Evolutionary conservation across 345 rosid species (phyloP), one percentile per base, ranked within the genome.

Genomic region (Trapa bicornis): DNA sequence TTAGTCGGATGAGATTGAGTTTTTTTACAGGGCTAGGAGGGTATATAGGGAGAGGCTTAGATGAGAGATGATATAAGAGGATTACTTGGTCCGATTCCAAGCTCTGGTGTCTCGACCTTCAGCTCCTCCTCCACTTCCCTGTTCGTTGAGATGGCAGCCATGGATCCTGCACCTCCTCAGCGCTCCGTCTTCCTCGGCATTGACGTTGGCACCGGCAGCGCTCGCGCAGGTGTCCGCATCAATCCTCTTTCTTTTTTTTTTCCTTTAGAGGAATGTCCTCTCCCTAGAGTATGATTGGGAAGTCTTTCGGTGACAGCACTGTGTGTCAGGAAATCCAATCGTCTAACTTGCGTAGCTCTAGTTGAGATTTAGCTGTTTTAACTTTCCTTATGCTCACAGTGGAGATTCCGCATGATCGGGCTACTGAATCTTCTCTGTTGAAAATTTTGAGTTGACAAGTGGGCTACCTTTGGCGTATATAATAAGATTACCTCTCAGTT

Each of bases 141-240:
- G 47, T 67, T 42, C 67, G 52, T 83, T 69, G 78, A 83, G 72
- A 83, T 87, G 92, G 68, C 86, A 73, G 62, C 82, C 77, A 22
- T 41, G 22, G 66, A 47, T 68, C 1, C 80, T 37, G 63, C 82
- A 11, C 5, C 67, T 0, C 72, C 83, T 16, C 77, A 67, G 60
- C 84, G 89, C 65, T 68, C 86, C 63, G 72, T 85, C 68, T 88
- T 87, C 75, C 94, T 93, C 75, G 95, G 98, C 43, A 87, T 93
- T 32, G 98, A 93, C 78, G 97, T 91, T 43, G 98, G 98, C 76
- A 93, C 97, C 42, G 94, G 96, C 75, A 93, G 98, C 72, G 97
- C 97, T 41, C 92, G 97, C 66, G 98, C 98, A 52, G 97, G 99
- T 90, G 29, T 52, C 57, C 38, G 17, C 47, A 17, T 71, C 39